Base-by-base conservation (phyloP, 2,329 filamentous ascomycete genomes). In the Fusarium domesticum region DNA sequence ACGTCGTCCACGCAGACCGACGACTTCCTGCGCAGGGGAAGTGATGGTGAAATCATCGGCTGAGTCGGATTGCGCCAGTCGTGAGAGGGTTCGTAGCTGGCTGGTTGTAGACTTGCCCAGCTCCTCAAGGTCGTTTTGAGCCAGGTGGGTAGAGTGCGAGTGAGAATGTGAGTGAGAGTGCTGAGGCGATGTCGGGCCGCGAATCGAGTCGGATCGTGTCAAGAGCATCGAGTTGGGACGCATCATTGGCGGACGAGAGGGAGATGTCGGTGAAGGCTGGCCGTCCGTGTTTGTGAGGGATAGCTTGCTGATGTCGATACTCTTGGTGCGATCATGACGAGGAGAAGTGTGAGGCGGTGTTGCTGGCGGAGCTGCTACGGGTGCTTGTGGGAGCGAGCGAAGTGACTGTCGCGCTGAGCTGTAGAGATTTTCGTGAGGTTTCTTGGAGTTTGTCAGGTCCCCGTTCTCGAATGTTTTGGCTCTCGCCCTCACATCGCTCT, bases 41-140 rank as follows among this genome's bases (percentile, higher is more conserved):
- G 82, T 85, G 43, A 96, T 85, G 35, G 83, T 78, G 57, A 97
- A 91, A 33, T 95, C 89, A 25, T 92, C 87, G 1, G 82, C 80
- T 8, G 84, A 81, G 3, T 81, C 84, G 35, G 83, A 82, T 58
- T 92, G 81, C 1, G 89, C 88, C 53, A 95, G 80, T 58, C 84
- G 86, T 6, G 92, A 96, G 30, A 97, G 74, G 1, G 89, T 91
- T 34, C 91, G 84, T 17, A 98, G 77, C 65, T 98, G 89, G 45
- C 86, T 85, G 2, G 93, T 97, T 0, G 92, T 87, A 1, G 93
- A 97, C 57, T 88, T 88, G 45, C 92, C 86, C 15, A 98, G 75
- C 25, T 81, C 84, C 64, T 90, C 81, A 10, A 97, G 75, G 52
- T 96, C 90, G 3, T 88, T 84, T 0, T 80, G 75, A 6, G 75